Evolutionary conservation across 2,329 filamentous ascomycete species (phyloP), one percentile per base, ranked within the genome.

Genomic region (Paraphoma sp.): DNA sequence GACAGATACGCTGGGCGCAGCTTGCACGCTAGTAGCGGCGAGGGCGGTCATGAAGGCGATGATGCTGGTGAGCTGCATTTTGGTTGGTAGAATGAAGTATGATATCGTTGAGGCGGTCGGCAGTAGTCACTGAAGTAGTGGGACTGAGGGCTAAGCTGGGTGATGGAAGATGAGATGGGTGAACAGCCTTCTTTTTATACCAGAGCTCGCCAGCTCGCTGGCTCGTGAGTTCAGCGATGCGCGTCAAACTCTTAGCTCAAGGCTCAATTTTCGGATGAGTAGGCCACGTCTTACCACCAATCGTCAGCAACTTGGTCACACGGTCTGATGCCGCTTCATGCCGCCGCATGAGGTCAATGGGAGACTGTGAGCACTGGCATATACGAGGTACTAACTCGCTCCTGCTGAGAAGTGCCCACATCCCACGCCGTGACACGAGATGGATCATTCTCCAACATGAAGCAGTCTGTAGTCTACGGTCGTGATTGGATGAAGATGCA

Each of bases 41-140:
- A 45, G 17, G 23, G 44, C 36, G 36, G 44, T 10, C n/a, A 45
- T 12, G 9, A 54, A 38, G n/a, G 51, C 16, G 31, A 58, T 42
- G 33, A 54, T 16, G 36, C 41, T 48, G 38, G 30, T 55, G 44
- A 54, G 23, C 10, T 51, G 46, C 55, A 58, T 58, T 31, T 12
- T 52, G 40, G 16, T 16, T 47, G 10, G 8, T 16, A 10, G 16
- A 14, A 9, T 16, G 40, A n/a, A 38, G 3, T 17, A 4, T n/a
- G 40, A 42, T 3, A 3, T 8, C 11, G n/a, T 17, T 42, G 40
- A 10, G 40, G 12, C 8, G 4, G 4, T 14, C 7, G 40, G 16
- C 3, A 16, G 16, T n/a, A 42, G 40, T n/a, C 11, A 8, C 8
- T 42, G 40, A 42, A 36, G 33, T 36, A 14, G 33, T 10, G 9